Percentiles rank a stretch among this genome's conserved stretches.
phyloP scores from a whole-genome alignment of 2,329 filamentous ascomycete genomes.

The Juglanconis juglandina region DNA sequence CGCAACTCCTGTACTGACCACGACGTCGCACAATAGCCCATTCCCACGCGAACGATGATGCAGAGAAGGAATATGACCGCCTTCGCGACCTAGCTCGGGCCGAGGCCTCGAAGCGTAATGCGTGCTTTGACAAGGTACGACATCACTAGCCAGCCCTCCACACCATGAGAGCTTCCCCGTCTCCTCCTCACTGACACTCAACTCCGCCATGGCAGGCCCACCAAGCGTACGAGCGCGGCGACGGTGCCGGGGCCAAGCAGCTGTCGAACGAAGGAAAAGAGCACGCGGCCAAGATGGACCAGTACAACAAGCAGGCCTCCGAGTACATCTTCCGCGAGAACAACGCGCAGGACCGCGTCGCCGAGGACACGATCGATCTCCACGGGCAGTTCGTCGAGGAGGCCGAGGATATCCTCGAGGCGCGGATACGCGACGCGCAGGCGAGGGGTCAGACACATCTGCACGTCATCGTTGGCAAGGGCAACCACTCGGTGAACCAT shows the following conservation, averaged over 20 bases:
- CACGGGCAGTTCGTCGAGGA: slow-evolving; percentile 95
- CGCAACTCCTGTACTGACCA: slow-evolving; percentile 13
- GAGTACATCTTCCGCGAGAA: slow-evolving; percentile 96
- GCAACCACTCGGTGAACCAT: slow-evolving; percentile 78
- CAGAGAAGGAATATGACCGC: slow-evolving; percentile 87
- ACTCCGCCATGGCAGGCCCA: slow-evolving; percentile 49
- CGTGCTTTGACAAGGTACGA: slow-evolving; percentile 70
- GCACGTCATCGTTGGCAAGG: slow-evolving; percentile 94
- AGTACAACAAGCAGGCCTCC: slow-evolving; percentile 86
- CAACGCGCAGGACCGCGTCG: slow-evolving; percentile 73
- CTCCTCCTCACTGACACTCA: neutral
- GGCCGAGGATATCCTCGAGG: slow-evolving; percentile 84
- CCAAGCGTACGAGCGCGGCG: slow-evolving; percentile 77
- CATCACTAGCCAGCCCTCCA: neutral
- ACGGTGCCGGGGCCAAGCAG: slow-evolving; percentile 78
- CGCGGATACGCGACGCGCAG: slow-evolving; percentile 76
- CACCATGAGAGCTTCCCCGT: neutral
- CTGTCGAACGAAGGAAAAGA: slow-evolving; percentile 81
- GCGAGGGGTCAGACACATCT: slow-evolving; percentile 73
- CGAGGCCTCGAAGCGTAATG: slow-evolving; percentile 74
- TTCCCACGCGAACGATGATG: slow-evolving; percentile 49
- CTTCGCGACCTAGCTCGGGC: slow-evolving; percentile 77
- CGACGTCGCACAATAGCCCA: slow-evolving; percentile 6
- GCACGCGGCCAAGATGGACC: slow-evolving; percentile 79
- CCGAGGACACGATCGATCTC: slow-evolving; percentile 82